Evolutionary conservation across 2,329 filamentous ascomycete genomes (phyloP), one percentile per base, ranked within the genome.

Genomic region (Alternaria angustiovoidea): DNA sequence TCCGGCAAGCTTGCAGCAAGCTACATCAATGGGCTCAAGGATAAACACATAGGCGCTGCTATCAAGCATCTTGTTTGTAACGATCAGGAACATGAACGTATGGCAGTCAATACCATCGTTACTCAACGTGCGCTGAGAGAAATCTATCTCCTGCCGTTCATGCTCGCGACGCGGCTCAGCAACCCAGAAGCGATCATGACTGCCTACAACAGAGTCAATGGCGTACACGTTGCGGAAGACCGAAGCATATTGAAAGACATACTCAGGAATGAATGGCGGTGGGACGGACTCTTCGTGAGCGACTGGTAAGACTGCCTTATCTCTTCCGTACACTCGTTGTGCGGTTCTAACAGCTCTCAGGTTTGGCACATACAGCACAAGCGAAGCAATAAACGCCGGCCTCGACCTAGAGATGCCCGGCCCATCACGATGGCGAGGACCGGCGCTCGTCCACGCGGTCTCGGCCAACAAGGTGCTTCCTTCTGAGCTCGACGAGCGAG

Each of bases 1-100:
- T 36, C 54, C 4, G 64, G 66, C 5, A 43, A 18, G 3, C 16
- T 66, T 5, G 63, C 62, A 3, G 51, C 36, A 3, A 18, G 16
- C 2, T 22, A 36, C 7, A 38, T 62, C 20, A 41, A 56, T 20
- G 60, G 64, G 2, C 22, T 91, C 2, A 87, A 91, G 73, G 82
- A 81, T 5, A 46, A 57, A 30, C 54, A 54, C 12, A 43, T 65
- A 16, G 51, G 22, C 20, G 54, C 64, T 8, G 46, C 55, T 18
- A 26, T 58, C 60, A 94, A 94, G 81, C 91, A 88, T 39, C 89
- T 88, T 60, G 87, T 88, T 9, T 85, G 81, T 22, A 90, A 90
- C 58, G 88, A 91, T 69, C 84, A 89, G 69, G 88, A 91, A 75
- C 88, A 88, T 1, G 79, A 86, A 69, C 82, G 87, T 39, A 78